Percentiles rank a stretch among this genome's conserved stretches.
These are phyloP conservation scores for Macrolepiota dolichaula DNA, from an alignment of 768 basidiomycete species.

Conservation along the genomic window DNA sequence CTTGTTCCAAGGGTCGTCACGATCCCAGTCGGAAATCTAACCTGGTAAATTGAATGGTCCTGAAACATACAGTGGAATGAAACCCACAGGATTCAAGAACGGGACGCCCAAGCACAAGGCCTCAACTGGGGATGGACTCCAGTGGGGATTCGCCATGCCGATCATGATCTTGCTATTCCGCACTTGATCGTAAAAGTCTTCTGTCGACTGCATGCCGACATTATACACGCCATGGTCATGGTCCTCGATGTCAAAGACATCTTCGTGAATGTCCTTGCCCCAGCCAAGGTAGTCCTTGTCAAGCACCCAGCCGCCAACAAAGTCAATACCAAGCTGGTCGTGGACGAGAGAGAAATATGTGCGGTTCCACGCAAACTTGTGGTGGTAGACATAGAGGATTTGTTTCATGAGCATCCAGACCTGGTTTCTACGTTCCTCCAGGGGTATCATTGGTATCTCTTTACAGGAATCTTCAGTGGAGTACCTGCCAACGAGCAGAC, in stretches of 20 bases:
- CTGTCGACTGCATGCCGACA: constrained; percentile 15
- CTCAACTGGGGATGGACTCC: constrained; percentile 29
- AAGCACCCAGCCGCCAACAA: constrained; percentile 22
- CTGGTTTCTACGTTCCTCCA: constrained; percentile 22
- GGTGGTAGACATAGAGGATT: constrained; percentile 23
- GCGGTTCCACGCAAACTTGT: constrained; percentile 23
- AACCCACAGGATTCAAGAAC: constrained; percentile 32
- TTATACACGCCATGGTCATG: constrained; percentile 19
- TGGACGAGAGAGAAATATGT: constrained; percentile 20
- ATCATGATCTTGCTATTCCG: constrained; percentile 25
- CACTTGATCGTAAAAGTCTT: constrained; percentile 20
- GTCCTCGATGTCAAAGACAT: constrained; percentile 21
- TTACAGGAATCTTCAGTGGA: constrained; percentile 28
- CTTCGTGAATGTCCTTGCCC: constrained; percentile 19
- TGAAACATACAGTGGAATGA: neutral
- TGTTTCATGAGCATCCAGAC: constrained; percentile 29
- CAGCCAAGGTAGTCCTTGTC: constrained; percentile 20
- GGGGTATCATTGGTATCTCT: constrained; percentile 20
- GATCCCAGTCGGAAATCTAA: constrained; percentile 24
- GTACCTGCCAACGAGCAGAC: constrained; percentile 19
- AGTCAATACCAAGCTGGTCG: constrained; percentile 16
- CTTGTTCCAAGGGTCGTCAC: constrained; percentile 22
- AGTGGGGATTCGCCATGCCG: constrained; percentile 23
- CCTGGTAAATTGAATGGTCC: neutral
- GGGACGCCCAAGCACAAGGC: constrained; percentile 34